A percentile compares a stretch with the other conserved stretches of the same genome.
Evolutionary conservation across 1,139 yeast genomes (phyloP).

Genomic region (Hansenula sp.): DNA sequence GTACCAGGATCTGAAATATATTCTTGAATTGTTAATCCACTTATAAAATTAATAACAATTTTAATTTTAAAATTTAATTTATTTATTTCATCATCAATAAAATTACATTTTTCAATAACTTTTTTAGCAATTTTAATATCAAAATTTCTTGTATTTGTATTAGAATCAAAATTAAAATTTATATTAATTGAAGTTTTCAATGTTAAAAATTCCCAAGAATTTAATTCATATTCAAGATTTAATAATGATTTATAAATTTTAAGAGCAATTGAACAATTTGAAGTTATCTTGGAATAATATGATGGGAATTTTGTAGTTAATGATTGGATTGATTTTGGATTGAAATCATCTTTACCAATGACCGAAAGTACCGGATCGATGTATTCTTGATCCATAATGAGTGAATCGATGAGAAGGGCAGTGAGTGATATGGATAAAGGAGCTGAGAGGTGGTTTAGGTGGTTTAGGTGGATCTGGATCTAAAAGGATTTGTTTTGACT

Average conservation of each 20-base stretch:
- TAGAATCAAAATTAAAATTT: slow-evolving; percentile 9
- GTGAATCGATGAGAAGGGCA: too few species aligned
- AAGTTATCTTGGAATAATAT: slow-evolving; percentile 3
- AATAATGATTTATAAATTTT: slow-evolving; percentile 5
- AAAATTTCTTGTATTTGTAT: slow-evolving; percentile 1
- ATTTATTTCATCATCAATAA: slow-evolving; percentile 16
- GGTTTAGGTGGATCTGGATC: too few species aligned
- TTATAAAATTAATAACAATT: slow-evolving; percentile 3
- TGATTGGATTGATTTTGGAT: slow-evolving; percentile 2
- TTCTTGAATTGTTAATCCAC: slow-evolving; percentile 13
- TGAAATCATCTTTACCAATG: neutral
- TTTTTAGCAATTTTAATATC: slow-evolving; percentile 14
- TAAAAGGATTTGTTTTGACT: too few species aligned
- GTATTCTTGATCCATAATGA: neutral
- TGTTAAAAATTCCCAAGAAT: slow-evolving; percentile 20
- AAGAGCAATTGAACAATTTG: slow-evolving; percentile 3
- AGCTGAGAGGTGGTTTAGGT: too few species aligned
- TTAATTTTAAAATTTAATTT: slow-evolving; percentile 1
- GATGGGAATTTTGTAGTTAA: slow-evolving; percentile 2
- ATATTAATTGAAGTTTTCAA: slow-evolving; percentile 16
- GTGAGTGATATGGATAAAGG: too few species aligned
- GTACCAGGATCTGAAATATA: slow-evolving; percentile 23
- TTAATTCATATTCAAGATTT: slow-evolving; percentile 7
- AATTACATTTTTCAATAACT: slow-evolving; percentile 13
- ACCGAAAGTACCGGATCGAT: slow-evolving; percentile 2